A percentile compares a stretch with the other conserved stretches of the same genome.
These are phyloP conservation scores for Alopecurus myosuroides DNA, from an alignment of 176 grass and related monocot genomes.

Conservation along the genomic window DNA sequence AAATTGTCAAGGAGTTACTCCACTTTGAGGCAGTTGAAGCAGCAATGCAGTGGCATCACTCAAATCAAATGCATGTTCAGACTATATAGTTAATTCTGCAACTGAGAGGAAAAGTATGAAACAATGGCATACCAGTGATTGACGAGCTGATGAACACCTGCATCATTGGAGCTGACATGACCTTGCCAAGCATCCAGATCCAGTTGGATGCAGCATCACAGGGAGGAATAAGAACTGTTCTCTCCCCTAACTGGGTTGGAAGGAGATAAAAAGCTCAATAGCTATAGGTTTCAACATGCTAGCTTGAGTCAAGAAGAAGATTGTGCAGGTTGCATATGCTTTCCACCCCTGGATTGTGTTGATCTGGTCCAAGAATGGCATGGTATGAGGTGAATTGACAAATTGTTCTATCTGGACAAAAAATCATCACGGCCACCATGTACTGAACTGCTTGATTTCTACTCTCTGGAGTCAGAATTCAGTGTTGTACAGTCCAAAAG, in stretches of 20 bases:
- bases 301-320: slow-evolving; percentile 70
- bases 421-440: neutral
- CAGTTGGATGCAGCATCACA: slow-evolving; percentile 83
- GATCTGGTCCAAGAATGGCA: slow-evolving; percentile 87
- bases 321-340: slow-evolving; percentile 73
- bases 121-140: slow-evolving; percentile 78
- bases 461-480: neutral
- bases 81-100: neutral
- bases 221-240: slow-evolving; percentile 67
- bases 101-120: neutral
- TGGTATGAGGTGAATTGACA: neutral
- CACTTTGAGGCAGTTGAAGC: neutral
- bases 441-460: neutral
- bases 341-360: slow-evolving; percentile 80
- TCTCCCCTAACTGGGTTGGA: slow-evolving; percentile 46
- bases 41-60: neutral
- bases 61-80: neutral
- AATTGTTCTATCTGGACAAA: neutral
- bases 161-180: slow-evolving; percentile 91
- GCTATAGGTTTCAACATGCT: slow-evolving; percentile 86
- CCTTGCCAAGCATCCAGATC: slow-evolving; percentile 98
- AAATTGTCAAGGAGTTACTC: too few relatives aligned
- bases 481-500: neutral
- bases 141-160: slow-evolving; percentile 90
- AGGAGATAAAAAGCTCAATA: slow-evolving; percentile 78